These are phyloP conservation scores for Apodospora peruviana DNA, from an alignment of 495 filamentous ascomycete species.

Conservation along the genomic window DNA sequence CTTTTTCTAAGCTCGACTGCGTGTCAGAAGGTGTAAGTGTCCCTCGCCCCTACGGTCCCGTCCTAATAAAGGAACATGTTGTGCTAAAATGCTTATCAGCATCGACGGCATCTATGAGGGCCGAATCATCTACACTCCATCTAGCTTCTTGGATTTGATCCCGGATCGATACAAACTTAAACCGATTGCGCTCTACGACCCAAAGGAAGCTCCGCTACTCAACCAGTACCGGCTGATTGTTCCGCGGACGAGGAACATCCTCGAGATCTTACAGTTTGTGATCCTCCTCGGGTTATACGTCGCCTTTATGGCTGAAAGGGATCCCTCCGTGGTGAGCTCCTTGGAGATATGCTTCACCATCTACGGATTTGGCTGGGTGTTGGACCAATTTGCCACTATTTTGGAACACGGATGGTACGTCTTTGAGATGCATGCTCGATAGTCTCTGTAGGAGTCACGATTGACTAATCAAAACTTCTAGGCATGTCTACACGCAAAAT, in stretches of 20 bases:
- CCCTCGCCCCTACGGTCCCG: not conserved
- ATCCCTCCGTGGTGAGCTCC: conserved; percentile 40
- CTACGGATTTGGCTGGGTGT: conserved; percentile 64
- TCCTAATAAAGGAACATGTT: too few species aligned
- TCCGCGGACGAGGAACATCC: conserved; percentile 59
- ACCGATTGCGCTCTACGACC: conserved; percentile 65
- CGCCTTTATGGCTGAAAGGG: conserved; percentile 56
- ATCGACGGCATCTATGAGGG: conserved; percentile 66
- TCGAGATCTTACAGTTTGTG: conserved; percentile 64
- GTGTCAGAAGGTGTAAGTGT: conserved; percentile 58
- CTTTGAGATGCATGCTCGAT: not conserved
- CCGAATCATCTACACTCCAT: conserved; percentile 63
- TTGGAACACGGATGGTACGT: conserved; percentile 62
- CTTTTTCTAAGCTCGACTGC: conserved; percentile 59
- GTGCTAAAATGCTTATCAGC: too few species aligned
- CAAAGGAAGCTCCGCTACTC: conserved; percentile 55
- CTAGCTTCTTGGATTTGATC: conserved; percentile 62
- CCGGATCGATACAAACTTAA: conserved; percentile 70
- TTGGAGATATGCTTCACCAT: conserved; percentile 57
- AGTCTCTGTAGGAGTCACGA: not conserved
- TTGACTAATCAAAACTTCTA: conserved; percentile 22
- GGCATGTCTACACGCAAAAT: conserved; percentile 72
- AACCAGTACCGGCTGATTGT: conserved; percentile 74
- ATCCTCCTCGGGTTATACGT: conserved; percentile 57
- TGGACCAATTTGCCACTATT: conserved; percentile 68